Evolutionary conservation across 441 rosid species (phyloP).

Genomic region (Eugenia klotzschiana): DNA sequence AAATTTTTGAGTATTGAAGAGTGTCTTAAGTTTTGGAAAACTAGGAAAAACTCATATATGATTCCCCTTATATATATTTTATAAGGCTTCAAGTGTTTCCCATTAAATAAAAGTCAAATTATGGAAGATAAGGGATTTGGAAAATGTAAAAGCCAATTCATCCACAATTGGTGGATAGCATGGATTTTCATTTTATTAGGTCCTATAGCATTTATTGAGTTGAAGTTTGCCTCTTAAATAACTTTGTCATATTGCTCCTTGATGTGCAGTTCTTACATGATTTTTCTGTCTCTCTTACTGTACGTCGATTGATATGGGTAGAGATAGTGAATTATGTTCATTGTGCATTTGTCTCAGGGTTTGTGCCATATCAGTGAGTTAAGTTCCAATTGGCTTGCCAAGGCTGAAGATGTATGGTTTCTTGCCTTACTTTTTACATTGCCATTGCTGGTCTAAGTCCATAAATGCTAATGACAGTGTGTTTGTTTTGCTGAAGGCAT

Average conservation of each 20-base stretch:
- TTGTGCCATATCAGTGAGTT: conserved; percentile 98
- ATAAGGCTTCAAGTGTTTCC: neutral
- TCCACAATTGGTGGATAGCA: neutral
- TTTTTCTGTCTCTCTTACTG: neutral
- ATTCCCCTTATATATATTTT: neutral
- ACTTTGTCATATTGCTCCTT: neutral
- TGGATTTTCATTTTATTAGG: neutral
- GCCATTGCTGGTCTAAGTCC: neutral
- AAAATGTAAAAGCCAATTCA: neutral
- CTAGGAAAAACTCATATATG: neutral
- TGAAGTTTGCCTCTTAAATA: neutral
- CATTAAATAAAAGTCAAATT: neutral
- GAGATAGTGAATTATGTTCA: neutral
- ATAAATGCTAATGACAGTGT: neutral
- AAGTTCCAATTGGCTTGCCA: conserved; percentile 70
- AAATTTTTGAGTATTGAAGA: neutral
- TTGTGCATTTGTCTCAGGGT: conserved; percentile 40
- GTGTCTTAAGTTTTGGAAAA: neutral
- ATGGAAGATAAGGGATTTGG: neutral
- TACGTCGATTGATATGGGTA: neutral
- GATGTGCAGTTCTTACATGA: neutral
- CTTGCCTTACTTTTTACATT: neutral
- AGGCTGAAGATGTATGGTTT: conserved; percentile 85
- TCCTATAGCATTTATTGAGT: neutral
- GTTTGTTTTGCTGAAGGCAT: conserved; percentile 33